These are phyloP conservation scores for Xylaria multiplex DNA, from an alignment of 2,329 filamentous ascomycete genomes.

Conservation along the genomic window DNA sequence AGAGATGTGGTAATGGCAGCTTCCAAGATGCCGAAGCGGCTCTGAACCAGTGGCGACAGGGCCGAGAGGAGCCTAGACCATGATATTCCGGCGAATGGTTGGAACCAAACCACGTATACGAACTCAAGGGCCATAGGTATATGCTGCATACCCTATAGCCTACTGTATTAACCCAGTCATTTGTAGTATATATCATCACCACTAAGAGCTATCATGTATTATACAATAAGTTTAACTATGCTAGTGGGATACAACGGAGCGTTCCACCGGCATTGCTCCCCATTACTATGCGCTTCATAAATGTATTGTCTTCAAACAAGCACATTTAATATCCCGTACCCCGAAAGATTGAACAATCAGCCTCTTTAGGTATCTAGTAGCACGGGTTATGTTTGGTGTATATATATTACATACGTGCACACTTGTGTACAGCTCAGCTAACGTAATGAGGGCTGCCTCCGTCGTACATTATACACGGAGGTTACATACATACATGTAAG, in stretches of 20 bases:
- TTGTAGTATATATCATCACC: conserved; percentile 20
- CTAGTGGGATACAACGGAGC: background rate
- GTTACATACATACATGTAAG: no score
- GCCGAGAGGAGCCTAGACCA: conserved; percentile 32
- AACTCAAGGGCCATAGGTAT: background rate
- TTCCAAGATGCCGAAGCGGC: conserved; percentile 67
- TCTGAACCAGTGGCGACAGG: conserved; percentile 46
- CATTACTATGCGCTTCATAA: background rate
- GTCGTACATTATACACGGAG: no score
- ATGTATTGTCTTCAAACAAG: no score
- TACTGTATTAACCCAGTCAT: conserved; percentile 1
- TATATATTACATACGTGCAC: no score
- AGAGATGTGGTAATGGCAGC: conserved; percentile 72
- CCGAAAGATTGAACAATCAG: no score
- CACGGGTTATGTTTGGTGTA: no score
- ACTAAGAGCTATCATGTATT: conserved; percentile 8
- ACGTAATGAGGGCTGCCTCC: no score
- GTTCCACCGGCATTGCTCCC: background rate
- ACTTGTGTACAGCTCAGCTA: no score
- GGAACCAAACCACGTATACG: background rate
- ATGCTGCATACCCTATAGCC: conserved; percentile 4
- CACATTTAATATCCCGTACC: no score
- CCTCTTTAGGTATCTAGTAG: no score
- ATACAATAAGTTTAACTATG: background rate
- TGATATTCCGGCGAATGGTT: background rate